phyloP scores from a whole-genome alignment of 495 filamentous ascomycete species.

The Neurospora sp. region DNA sequence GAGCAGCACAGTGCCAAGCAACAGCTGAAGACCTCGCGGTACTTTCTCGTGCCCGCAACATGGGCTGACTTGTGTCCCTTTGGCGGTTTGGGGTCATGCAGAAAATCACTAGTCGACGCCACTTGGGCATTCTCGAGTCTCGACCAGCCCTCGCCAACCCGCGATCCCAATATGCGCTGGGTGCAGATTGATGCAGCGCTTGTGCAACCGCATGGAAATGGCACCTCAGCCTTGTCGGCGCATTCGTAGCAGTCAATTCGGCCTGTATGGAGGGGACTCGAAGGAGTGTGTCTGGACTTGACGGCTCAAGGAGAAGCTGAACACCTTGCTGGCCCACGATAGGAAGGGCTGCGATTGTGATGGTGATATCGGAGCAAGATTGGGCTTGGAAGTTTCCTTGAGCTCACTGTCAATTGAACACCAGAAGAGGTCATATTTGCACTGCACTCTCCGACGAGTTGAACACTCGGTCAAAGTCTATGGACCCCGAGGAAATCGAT shows the following conservation, averaged over 20 bases:
- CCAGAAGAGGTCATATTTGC: not conserved
- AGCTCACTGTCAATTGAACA: not conserved
- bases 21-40: not conserved
- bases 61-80: not conserved
- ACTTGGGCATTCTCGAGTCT: not conserved
- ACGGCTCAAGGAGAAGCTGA: not conserved
- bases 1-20: not conserved
- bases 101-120: not conserved
- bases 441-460: not conserved
- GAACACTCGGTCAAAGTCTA: not conserved
- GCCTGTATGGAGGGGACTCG: not conserved
- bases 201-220: not conserved
- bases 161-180: not conserved
- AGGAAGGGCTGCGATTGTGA: not conserved
- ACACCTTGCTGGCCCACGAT: not conserved
- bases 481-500: not conserved
- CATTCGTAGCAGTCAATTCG: not conserved
- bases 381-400: not conserved
- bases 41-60: not conserved
- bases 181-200: not conserved
- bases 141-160: not conserved
- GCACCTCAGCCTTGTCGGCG: not conserved
- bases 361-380: not conserved
- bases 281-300: no score
- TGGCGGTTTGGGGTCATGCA: not conserved